Evolutionary conservation across 352 stramenopile genomes (phyloP), one percentile per base, ranked within the genome.

Genomic region (Sclerospora graminicola): DNA sequence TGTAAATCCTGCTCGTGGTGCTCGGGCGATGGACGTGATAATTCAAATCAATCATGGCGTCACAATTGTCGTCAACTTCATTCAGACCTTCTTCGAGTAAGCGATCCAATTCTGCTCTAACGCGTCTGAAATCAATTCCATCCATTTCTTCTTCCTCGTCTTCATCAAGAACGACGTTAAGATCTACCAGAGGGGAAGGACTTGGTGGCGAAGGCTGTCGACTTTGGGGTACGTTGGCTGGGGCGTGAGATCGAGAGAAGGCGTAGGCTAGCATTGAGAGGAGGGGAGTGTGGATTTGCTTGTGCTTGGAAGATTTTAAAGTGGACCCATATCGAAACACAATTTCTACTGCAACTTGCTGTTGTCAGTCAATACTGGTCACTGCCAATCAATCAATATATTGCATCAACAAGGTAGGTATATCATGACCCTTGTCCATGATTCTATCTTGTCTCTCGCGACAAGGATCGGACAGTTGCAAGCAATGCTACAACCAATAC

Each of bases 401-500:
- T 32, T 41, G 8, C 10, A 35, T 35, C n/a, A 2, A 15, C 2
- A 15, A 33, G 28, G 13, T n/a, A 8, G 9, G 13, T n/a, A n/a
- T 16, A 20, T 18, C 30, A n/a, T n/a, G n/a, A n/a, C n/a, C n/a
- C n/a, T 9, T 5, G 13, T 41, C 23, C 20, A 41, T 32, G 1
- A 21, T n/a, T n/a, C n/a, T n/a, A n/a, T 14, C 20, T 41, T 7
- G 8, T 24, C 11, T 18, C 11, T 62, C 32, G 74, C 16, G 57
- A 40, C 0, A 52, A 60, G 8, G 46, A 54, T 18, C 44, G 49
- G 7, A 73, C 51, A 23, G 63, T 44, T 2, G 24, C 50, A 36
- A 67, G 48, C 13, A 69, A 24, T 11, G 41, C 39, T 27, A 73
- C 9, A 19, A 73, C 27, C 23, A 65, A 48, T 3, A 21, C 41